A percentile compares a stretch with the other conserved stretches of the same genome.
Evolutionary conservation across 140 eudicot genomes (phyloP).

Genomic region (Anethum foeniculum): DNA sequence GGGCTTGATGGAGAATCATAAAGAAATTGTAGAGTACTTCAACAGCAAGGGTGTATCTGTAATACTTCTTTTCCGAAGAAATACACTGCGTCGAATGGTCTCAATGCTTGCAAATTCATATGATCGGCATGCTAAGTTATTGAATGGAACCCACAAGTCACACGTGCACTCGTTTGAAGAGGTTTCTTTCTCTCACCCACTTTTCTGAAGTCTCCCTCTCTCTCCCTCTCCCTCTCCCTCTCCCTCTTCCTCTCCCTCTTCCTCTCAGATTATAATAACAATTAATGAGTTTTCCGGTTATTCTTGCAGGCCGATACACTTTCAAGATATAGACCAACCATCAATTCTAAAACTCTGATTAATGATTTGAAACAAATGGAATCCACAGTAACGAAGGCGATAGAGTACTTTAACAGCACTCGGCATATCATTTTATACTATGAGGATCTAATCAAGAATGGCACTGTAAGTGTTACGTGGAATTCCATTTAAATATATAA

Average conservation of each 20-base stretch:
- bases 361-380: slow-evolving; percentile 59
- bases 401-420: slow-evolving; percentile 56
- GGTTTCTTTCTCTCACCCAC: slow-evolving; percentile 34
- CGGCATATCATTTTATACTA: slow-evolving; percentile 68
- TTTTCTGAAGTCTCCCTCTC: neutral
- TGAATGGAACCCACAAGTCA: slow-evolving; percentile 79
- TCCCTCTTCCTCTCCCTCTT: neutral
- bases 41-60: slow-evolving; percentile 48
- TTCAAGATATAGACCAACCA: slow-evolving; percentile 58
- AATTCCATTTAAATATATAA: too few relatives aligned
- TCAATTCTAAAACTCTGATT: slow-evolving; percentile 51
- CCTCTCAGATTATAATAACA: neutral
- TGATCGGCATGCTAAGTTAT: slow-evolving; percentile 62
- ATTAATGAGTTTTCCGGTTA: neutral
- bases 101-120: slow-evolving; percentile 79
- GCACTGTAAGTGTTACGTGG: slow-evolving; percentile 37
- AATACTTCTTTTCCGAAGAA: slow-evolving; percentile 69
- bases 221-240: neutral
- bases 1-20: slow-evolving; percentile 70
- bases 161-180: slow-evolving; percentile 79
- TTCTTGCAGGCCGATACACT: slow-evolving; percentile 64
- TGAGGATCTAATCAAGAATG: slow-evolving; percentile 72
- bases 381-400: slow-evolving; percentile 40
- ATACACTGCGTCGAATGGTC: slow-evolving; percentile 77
- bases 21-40: slow-evolving; percentile 60